Evolutionary conservation across 1,284 basidiomycete genomes (phyloP).

Genomic region (Athelia psychrophila): DNA sequence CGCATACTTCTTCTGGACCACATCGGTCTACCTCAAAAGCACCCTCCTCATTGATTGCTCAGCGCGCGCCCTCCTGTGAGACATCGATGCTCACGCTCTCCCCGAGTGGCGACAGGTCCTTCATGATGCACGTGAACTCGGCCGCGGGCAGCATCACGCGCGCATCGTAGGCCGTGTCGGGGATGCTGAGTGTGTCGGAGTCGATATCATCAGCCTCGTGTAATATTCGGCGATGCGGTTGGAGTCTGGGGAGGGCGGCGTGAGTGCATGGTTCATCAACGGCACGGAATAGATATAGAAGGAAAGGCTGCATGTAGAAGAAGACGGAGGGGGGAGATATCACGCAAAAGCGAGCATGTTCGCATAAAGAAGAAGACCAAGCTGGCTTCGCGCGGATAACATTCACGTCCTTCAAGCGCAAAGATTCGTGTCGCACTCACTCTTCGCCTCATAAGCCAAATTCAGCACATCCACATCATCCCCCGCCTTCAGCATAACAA

Average conservation of each 20-base stretch:
- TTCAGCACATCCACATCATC: slow-evolving; percentile 92
- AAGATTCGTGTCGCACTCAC: slow-evolving; percentile 43
- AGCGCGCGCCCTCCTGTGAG: slow-evolving; percentile 93
- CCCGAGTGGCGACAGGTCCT: slow-evolving; percentile 92
- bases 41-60: no score
- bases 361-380: no score
- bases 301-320: neutral
- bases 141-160: slow-evolving; percentile 84
- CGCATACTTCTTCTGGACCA: no score
- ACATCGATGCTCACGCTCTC: slow-evolving; percentile 97
- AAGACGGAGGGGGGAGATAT: no score
- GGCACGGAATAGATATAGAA: neutral
- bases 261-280: neutral
- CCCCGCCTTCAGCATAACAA: slow-evolving; percentile 87
- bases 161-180: slow-evolving; percentile 98
- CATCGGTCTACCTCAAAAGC: no score
- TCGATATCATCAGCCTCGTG: slow-evolving; percentile 99
- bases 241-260: no score
- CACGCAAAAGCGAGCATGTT: no score
- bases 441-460: slow-evolving; percentile 89
- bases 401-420: no score
- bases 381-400: no score
- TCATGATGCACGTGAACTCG: slow-evolving; percentile 92
- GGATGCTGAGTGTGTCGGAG: slow-evolving; percentile 92
- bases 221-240: slow-evolving; percentile 98